Base-by-base conservation (phyloP, 1,139 yeast genomes). In the Lodderomyces metapsilosis region DNA sequence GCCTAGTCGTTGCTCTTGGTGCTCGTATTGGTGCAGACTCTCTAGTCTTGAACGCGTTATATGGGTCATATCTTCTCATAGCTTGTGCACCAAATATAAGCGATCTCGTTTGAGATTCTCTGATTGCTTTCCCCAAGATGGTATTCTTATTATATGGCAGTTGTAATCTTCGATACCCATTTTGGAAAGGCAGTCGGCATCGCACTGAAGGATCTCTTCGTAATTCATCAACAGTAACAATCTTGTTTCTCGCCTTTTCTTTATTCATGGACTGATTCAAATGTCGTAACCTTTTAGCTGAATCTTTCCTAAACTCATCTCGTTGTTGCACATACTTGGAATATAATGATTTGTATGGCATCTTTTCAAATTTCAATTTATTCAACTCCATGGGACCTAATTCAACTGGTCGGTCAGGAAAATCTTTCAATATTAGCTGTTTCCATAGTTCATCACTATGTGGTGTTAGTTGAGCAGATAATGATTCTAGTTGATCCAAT, bases 381-480 rank as follows among this genome's bases (percentile, higher is more conserved):
- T 8, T 16, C 18, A 20, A 17, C 20, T n/a, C 35, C 12, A 37
- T 16, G 3, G 34, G 39, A 27, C 43, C 44, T 21, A 46, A 34
- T 25, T 45, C 39, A 5, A 34, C 38, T 8, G 74, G 74, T 24
- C 76, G 54, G 40, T 66, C 71, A 4, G 83, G 78, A 51, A 77
- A 80, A 43, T 80, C 82, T 43, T 62, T 68, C 39, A 59, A 62
- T 4, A 79, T 53, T 16, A 78, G 55, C 1, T 51, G 49, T 3
- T 51, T 52, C 86, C 86, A 80, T n/a, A 78, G 49, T 30, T 61
- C 66, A 46, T 78, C 84, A 41, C 78, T 74, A 33, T 71, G 74
- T 11, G 81, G 75, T 4, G 63, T 54, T 11, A 78, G 50, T 24
- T 61, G 65, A 0, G 76, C 72, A 48, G 80, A 75, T 23, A 51